Percentiles rank a stretch among this genome's conserved stretches.
Conservation (phyloP, 257 asterid species). For the Misopates orontium region DNA sequence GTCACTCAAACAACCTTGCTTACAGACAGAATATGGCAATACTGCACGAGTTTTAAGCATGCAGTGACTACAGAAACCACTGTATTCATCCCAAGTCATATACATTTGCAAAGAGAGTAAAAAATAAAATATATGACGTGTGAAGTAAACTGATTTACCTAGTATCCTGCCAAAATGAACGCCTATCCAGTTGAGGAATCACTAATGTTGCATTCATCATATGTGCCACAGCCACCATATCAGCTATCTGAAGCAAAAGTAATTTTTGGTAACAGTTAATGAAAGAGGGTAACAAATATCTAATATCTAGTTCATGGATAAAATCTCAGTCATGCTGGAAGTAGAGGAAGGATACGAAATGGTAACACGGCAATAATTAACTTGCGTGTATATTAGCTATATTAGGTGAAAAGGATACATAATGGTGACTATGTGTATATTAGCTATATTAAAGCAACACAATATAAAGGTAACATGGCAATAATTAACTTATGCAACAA, state of each 20-base stretch:
- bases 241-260: conserved; percentile 75
- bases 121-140: conserved; percentile 11
- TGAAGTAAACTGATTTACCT: conserved; percentile 50
- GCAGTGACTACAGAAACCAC: not conserved
- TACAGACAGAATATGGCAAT: conserved; percentile 1
- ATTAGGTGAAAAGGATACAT: not conserved
- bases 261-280: conserved; percentile 12
- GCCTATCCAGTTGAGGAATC: conserved; percentile 88
- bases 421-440: too few relatives aligned
- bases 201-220: conserved; percentile 91
- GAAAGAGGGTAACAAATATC: conserved; percentile 6
- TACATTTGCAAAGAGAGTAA: not conserved
- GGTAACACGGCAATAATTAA: too few relatives aligned
- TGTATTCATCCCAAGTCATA: conserved; percentile 10
- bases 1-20: conserved; percentile 5
- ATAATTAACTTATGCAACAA: conserved; percentile 9
- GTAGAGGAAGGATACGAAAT: not conserved
- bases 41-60: conserved; percentile 9
- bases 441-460: too few relatives aligned
- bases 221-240: conserved; percentile 97
- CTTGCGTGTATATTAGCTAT: too few relatives aligned
- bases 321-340: not conserved
- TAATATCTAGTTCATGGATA: conserved; percentile 9
- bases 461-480: not conserved
- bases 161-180: conserved; percentile 94